These are phyloP conservation scores for Capsicum baccatum DNA, from an alignment of 257 asterid genomes.

Conservation along the genomic window DNA sequence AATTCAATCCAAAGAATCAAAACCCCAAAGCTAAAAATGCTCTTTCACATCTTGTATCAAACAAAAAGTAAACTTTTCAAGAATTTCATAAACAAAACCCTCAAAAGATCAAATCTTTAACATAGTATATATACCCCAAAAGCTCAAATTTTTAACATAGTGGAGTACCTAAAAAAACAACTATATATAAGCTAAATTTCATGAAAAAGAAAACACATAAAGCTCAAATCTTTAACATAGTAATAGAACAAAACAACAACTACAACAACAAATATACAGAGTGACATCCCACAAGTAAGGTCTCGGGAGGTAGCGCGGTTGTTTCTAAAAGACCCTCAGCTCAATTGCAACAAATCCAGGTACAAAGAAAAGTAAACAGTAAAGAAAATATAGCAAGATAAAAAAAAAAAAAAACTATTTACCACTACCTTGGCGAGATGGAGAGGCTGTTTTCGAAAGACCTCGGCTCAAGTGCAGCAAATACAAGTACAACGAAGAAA, in stretches of 20 bases:
- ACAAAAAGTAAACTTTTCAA: background rate
- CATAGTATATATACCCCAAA: background rate
- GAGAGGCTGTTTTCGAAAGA: too few species aligned
- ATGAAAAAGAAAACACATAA: background rate
- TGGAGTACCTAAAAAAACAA: background rate
- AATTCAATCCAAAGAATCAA: background rate
- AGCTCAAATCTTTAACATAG: background rate
- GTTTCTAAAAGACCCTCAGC: too few species aligned
- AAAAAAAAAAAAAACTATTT: too few species aligned
- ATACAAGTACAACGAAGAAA: too few species aligned
- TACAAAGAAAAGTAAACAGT: too few species aligned
- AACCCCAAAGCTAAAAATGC: background rate
- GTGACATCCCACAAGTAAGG: too few species aligned
- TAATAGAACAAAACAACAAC: background rate
- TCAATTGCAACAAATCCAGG: too few species aligned
- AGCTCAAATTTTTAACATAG: background rate
- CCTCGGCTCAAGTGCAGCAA: too few species aligned
- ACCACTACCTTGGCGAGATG: too few species aligned
- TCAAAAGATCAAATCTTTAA: slow-evolving; percentile 10
- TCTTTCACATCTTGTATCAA: background rate
- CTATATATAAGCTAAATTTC: background rate
- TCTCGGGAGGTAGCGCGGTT: too few species aligned
- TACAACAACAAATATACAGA: too few species aligned
- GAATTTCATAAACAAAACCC: background rate
- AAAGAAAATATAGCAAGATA: too few species aligned